These are phyloP conservation scores for Sporisorium iseilematis-ciliati DNA, from an alignment of 1,284 basidiomycete species.

Conservation along the genomic window DNA sequence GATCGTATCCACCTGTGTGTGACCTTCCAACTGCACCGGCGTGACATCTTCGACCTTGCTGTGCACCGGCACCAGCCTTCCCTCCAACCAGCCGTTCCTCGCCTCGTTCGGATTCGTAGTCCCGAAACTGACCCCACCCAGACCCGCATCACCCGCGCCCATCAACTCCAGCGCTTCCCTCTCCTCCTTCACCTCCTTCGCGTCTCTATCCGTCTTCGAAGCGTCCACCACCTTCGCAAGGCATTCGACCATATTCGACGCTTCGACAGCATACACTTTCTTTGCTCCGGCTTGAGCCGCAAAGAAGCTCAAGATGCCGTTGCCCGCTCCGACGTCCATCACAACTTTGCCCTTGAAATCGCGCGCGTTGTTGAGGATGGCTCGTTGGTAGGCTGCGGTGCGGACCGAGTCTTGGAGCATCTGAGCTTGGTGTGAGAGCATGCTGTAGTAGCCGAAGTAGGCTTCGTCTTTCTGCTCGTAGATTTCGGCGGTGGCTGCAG, in stretches of 20 bases:
- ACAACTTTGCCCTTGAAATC: slow-evolving; percentile 58
- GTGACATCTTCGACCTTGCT: slow-evolving; percentile 65
- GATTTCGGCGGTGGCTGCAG: slow-evolving; percentile 13
- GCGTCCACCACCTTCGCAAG: slow-evolving; percentile 70
- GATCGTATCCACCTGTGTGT: slow-evolving; percentile 72
- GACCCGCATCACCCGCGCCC: slow-evolving; percentile 23
- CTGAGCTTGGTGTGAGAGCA: slow-evolving; percentile 66
- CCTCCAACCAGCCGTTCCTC: slow-evolving; percentile 57
- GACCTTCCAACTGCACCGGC: slow-evolving; percentile 36
- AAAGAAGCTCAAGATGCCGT: slow-evolving; percentile 73
- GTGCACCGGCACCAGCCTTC: slow-evolving; percentile 54
- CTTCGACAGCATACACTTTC: slow-evolving; percentile 73
- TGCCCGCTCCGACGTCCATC: slow-evolving; percentile 73
- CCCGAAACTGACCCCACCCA: slow-evolving; percentile 11
- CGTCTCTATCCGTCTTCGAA: slow-evolving; percentile 35
- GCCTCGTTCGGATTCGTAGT: slow-evolving; percentile 27
- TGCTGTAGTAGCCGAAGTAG: slow-evolving; percentile 66
- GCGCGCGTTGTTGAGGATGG: slow-evolving; percentile 55
- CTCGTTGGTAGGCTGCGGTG: slow-evolving; percentile 63
- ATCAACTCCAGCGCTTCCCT: slow-evolving; percentile 42
- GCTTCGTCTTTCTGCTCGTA: slow-evolving; percentile 65
- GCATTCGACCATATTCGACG: slow-evolving; percentile 72
- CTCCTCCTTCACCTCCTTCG: slow-evolving; percentile 52
- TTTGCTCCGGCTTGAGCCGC: slow-evolving; percentile 72
- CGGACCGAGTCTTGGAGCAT: slow-evolving; percentile 67